phyloP scores from a whole-genome alignment of 345 rosid species.

The Raphanus raphanistrum region DNA sequence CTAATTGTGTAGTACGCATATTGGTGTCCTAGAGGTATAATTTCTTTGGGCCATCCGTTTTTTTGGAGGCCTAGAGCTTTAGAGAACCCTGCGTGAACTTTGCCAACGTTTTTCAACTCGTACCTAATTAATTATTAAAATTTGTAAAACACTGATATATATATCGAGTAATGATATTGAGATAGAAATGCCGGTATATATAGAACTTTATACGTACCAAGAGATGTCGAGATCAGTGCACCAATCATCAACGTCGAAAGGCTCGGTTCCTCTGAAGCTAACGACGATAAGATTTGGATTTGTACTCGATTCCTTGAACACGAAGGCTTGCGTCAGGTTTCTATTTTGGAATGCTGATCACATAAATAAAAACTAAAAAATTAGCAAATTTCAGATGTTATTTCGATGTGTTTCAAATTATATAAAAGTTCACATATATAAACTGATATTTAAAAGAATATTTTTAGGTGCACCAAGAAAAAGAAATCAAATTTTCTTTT shows the following conservation, averaged over 20 bases:
- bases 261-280: constrained; percentile 63
- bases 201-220: constrained; percentile 48
- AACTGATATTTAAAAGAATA: not conserved
- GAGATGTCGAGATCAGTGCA: constrained; percentile 53
- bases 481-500: not conserved
- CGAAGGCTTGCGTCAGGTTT: constrained; percentile 51
- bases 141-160: not conserved
- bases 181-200: constrained; percentile 19
- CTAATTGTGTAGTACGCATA: constrained; percentile 61
- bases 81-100: constrained; percentile 62
- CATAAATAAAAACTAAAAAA: not conserved
- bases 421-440: not conserved
- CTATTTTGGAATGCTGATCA: constrained; percentile 37
- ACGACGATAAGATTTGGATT: constrained; percentile 50
- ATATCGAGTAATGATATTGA: not conserved
- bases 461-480: not conserved
- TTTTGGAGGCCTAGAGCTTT: constrained; percentile 59
- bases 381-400: not conserved
- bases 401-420: not conserved
- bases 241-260: constrained; percentile 53
- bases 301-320: constrained; percentile 38
- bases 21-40: constrained; percentile 12
- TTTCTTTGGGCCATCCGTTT: constrained; percentile 51
- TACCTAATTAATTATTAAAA: constrained; percentile 13
- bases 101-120: constrained; percentile 40